Evolutionary conservation across 2,329 filamentous ascomycete species (phyloP), one percentile per base, ranked within the genome.

Genomic region (Pseudogymnoascus sp.): DNA sequence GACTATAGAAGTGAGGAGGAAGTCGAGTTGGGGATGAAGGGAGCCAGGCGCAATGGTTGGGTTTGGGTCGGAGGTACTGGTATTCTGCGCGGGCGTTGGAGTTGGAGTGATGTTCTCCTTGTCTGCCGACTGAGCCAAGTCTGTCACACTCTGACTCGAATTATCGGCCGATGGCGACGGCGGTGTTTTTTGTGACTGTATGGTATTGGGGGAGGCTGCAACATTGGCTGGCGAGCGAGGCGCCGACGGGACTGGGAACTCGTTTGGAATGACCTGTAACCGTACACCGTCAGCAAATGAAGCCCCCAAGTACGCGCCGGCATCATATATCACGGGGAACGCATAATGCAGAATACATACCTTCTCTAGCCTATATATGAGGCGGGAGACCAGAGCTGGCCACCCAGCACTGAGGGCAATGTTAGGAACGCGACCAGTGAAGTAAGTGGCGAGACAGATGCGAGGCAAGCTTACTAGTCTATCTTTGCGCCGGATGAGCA

Each of bases 181-280:
- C 84, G 78, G 11, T 87, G 77, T 17, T 87, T 79, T 74, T 88
- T 86, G 42, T 84, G 83, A 38, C 87, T 78, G 50, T 85, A 80
- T 72, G 88, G 86, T 61, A 87, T 78, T 1, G 85, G 88, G 71
- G 88, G 84, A 1, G 86, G 86, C 1, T 86, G 85, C 65, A 6
- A 80, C 77, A 2, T 76, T 77, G 76, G 65, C 72, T 68, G 17
- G 79, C n/a, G 82, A 80, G 13, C 75, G 77, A 66, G 73, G 76
- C 68, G 73, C 71, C 65, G 77, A 72, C 63, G 78, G 89, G 69
- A 88, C 87, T 44, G 89, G 86, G 70, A 96, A 96, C 62, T 88
- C 87, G 72, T 86, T 81, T 74, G 84, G 83, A 42, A 89, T 84
- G 68, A 92, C 93, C 90, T 96, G 59, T 15, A 50, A 15, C 23